These are phyloP conservation scores for Chalciporus chontae DNA, from an alignment of 768 basidiomycete species.

Conservation along the genomic window DNA sequence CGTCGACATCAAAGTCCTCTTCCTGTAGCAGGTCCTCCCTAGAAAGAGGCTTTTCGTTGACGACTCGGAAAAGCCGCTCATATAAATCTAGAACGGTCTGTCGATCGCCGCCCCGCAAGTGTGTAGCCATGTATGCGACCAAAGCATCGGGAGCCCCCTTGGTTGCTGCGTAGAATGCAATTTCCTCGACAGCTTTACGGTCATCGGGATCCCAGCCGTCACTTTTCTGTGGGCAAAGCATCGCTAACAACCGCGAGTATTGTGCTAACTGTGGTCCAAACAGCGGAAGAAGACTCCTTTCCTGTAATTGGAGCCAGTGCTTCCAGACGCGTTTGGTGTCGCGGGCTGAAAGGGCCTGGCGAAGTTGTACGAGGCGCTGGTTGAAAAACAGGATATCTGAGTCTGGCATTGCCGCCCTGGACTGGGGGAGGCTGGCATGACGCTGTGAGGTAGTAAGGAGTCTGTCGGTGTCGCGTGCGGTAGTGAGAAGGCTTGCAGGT, in stretches of 20 bases:
- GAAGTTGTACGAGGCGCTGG: conserved; percentile 35
- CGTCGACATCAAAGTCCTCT: conserved; percentile 23
- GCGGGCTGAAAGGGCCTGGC: conserved; percentile 32
- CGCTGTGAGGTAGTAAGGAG: conserved; percentile 1
- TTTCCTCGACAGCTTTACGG: conserved; percentile 36
- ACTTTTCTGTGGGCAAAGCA: conserved; percentile 22
- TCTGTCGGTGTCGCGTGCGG: conserved; percentile 4
- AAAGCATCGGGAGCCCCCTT: conserved; percentile 46
- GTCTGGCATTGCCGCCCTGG: conserved; percentile 20
- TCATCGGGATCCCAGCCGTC: conserved; percentile 27
- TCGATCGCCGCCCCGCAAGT: conserved; percentile 41
- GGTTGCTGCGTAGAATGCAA: conserved; percentile 49
- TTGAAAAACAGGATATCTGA: conserved; percentile 35
- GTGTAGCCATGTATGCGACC: conserved; percentile 44
- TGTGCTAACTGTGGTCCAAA: conserved; percentile 43
- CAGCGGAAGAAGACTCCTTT: conserved; percentile 41
- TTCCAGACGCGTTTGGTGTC: conserved; percentile 30
- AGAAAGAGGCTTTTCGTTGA: conserved; percentile 16
- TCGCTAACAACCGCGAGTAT: conserved; percentile 37
- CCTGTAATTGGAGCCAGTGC: conserved; percentile 43
- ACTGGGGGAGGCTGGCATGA: conserved; percentile 6
- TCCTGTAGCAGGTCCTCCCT: conserved; percentile 10
- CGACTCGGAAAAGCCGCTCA: conserved; percentile 31
- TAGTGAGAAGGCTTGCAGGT: conserved; percentile 14
- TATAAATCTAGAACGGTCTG: conserved; percentile 45